These are phyloP conservation scores for Platismatia glauca DNA, from an alignment of 495 filamentous ascomycete genomes.

Conservation along the genomic window DNA sequence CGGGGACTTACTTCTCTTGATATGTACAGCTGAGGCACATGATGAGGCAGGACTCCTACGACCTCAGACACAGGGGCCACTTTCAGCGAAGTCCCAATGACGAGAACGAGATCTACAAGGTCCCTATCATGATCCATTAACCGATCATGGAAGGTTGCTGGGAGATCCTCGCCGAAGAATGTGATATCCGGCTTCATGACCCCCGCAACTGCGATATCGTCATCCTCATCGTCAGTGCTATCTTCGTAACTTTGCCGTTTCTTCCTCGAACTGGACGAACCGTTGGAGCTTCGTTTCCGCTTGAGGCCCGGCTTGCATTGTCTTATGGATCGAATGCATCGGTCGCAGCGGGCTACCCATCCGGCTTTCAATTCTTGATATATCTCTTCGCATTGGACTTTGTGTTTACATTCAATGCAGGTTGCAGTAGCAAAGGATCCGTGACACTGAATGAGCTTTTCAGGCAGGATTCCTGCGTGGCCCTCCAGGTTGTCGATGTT, in stretches of 20 bases:
- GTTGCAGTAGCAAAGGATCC: conserved; percentile 89
- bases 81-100: conserved; percentile 94
- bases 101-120: conserved; percentile 81
- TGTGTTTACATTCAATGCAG: conserved; percentile 71
- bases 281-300: conserved; percentile 65
- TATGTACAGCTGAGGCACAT: conserved; percentile 91
- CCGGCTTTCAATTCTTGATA: conserved; percentile 71
- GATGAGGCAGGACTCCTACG: conserved; percentile 62
- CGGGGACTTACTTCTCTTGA: conserved; percentile 56
- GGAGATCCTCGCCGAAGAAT: conserved; percentile 74
- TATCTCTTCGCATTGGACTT: conserved; percentile 67
- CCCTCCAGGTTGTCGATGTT: conserved; percentile 97
- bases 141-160: conserved; percentile 72
- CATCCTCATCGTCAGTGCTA: conserved; percentile 63
- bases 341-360: conserved; percentile 54
- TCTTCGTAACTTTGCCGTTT: conserved; percentile 47
- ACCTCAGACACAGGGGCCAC: conserved; percentile 93
- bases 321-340: conserved; percentile 45
- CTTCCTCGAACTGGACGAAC: conserved; percentile 37
- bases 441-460: conserved; percentile 92
- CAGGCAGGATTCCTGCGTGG: conserved; percentile 69
- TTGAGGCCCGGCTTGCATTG: conserved; percentile 49
- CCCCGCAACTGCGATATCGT: conserved; percentile 61
- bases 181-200: conserved; percentile 99
- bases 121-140: conserved; percentile 71